Evolutionary conservation across 371 early-diverging fungal genomes (phyloP), one percentile per base, ranked within the genome.

Genomic region (Mucor lusitanicus): DNA sequence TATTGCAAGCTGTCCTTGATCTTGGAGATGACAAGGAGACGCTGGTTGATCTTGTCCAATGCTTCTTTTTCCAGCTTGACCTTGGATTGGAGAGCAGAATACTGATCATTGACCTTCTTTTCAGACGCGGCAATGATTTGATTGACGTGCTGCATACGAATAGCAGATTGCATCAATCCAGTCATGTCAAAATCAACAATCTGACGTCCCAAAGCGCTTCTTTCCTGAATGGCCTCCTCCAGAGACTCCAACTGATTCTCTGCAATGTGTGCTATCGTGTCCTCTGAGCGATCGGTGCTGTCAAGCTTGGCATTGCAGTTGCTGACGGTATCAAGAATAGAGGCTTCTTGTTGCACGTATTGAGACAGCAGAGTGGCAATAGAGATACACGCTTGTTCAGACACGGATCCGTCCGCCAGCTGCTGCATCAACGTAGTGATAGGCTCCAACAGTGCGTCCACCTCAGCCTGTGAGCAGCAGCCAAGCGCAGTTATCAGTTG

Each of bases 1-100:
- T 70, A 78, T 23, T 59, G 56, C 39, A 75, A 60, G 8, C 62
- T 67, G 25, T 79, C 84, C 32, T 70, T 72, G 17, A 83, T 64
- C 37, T 70, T 70, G 4, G 70, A 28, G 19, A 72, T 44, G 15
- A 77, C 67, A 30, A 68, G 64, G 15, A 59, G 46, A 59, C 46
- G 55, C 23, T 59, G 32, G 5, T 32, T 63, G 1, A 21, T 25
- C n/a, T 54, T 63, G 15, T 63, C 56, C 7, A 62, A 9, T 0
- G 11, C 37, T 6, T 21, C 21, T 27, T 28, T 57, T 15, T 53
- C 35, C 12, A 50, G 27, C 7, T 28, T 35, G 0, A 61, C 33
- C 19, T 11, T 3, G 0, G 21, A 19, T 17, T 27, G 25, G 2
- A 67, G 28, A 7, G 15, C 15, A 1, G 46, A 2, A 7, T 56